phyloP scores from a whole-genome alignment of 331 rosid species.

The Arachis monticola region DNA sequence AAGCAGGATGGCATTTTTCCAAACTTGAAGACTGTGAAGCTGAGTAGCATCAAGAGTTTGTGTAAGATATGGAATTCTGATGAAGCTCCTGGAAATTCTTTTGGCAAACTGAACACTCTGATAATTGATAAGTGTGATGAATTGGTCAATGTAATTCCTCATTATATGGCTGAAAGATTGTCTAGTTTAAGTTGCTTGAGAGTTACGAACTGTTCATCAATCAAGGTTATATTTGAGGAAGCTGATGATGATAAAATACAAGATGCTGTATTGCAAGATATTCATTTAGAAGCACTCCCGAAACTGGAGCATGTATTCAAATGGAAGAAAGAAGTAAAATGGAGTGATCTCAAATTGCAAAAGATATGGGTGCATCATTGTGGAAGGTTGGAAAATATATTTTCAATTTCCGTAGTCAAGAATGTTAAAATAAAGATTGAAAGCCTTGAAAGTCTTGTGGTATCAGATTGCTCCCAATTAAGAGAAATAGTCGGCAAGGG shows the following conservation, averaged over 20 bases:
- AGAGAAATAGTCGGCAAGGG: conserved; percentile 20
- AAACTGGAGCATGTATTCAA: conserved; percentile 35
- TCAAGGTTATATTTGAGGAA: conserved; percentile 21
- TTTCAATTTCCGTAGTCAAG: conserved; percentile 19
- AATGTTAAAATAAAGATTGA: not conserved
- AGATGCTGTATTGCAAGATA: not conserved
- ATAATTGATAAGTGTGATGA: conserved; percentile 31
- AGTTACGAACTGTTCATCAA: conserved; percentile 23
- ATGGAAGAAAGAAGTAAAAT: not conserved
- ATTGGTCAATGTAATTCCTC: conserved; percentile 20
- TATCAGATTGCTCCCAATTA: not conserved
- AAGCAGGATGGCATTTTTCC: conserved; percentile 27
- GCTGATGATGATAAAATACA: not conserved
- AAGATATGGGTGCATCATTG: conserved; percentile 13
- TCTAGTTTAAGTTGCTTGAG: conserved; percentile 7
- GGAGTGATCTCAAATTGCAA: conserved; percentile 15
- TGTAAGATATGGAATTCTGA: conserved; percentile 18
- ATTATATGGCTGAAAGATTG: conserved; percentile 3
- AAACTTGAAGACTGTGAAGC: conserved; percentile 29
- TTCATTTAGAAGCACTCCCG: conserved; percentile 26
- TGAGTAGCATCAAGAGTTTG: conserved; percentile 28
- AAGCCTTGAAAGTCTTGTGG: conserved; percentile 5
- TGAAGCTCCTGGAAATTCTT: not conserved
- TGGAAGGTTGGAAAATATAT: conserved; percentile 12
- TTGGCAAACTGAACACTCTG: conserved; percentile 1